Evolutionary conservation across 176 grass and related monocot genomes (phyloP), one percentile per base, ranked within the genome.

Genomic region (Triticum turgidum): DNA sequence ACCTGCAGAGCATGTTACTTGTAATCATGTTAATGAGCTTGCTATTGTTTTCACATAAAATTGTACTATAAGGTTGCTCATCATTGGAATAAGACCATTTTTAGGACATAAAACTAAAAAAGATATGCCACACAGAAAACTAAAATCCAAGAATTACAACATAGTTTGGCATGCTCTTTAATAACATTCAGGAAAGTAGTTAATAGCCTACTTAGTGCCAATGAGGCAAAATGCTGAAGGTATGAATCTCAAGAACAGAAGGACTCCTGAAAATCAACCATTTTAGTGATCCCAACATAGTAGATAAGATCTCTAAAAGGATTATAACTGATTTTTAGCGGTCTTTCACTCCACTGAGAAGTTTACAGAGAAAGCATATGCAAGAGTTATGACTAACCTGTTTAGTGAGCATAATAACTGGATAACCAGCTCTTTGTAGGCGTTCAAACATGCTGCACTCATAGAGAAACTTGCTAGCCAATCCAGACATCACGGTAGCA

Each of bases 361-460:
- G 37, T 51, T 65, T 27, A 83, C 30, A 84, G 27, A 70, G 1
- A 84, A 64, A 88, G 18, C 27, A 63, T 76, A 63, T 88, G 47
- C 18, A 10, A 25, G 32, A 80, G 3, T 21, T 64, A 76, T 52
- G 41, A 61, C 30, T 83, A 77, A 98, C 96, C 96, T 98, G 96
- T 85, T 96, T 87, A 47, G 92, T 96, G 63, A 98, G 90, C 93
- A 98, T 98, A 86, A 92, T 94, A 73, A 98, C 94, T 51, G 96
- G 93, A 58, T 96, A 94, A 30, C 96, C 96, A 70, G 96, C 96
- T 91, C 82, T 89, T 80, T 98, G 96, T 35, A 98, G 84, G 61
- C 96, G 92, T 81, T 98, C 96, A 96, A 98, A 98, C 96, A 98
- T 98, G 87, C 96, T 98, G 82, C 96, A 98, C 66, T 98, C 92